Evolutionary conservation across 2,329 filamentous ascomycete species (phyloP), one percentile per base, ranked within the genome.

Genomic region (Shiraia bambusicola): DNA sequence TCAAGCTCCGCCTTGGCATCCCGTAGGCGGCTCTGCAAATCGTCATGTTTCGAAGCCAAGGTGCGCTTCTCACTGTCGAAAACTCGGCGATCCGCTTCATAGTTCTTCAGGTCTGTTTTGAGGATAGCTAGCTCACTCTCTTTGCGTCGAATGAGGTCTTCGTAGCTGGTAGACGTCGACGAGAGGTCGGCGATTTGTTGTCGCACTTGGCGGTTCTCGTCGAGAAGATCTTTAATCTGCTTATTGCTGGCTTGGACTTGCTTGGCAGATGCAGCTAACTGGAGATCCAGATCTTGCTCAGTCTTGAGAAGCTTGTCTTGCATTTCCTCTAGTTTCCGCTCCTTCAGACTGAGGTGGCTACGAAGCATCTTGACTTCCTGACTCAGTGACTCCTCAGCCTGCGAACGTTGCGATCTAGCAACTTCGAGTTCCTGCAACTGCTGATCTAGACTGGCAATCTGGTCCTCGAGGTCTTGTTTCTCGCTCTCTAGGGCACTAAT

Each of bases 291-390:
- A 51, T 96, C 91, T 60, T 96, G 88, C 55, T 96, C 91, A 4
- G 85, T 81, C 67, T 89, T 86, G 27, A 96, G 73, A 28, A 97
- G 72, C 60, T 90, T 93, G 25, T 77, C 76, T 66, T 98, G 92
- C 6, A 97, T 76, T 40, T 98, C 93, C 42, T 88, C 83, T 4
- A 89, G 75, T 66, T 97, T 98, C 42, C 88, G 83, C 40, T 96
- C 91, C 68, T 95, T 95, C 46, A 97, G 71, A 38, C 81, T 81
- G 10, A 98, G 74, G 55, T 97, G 92, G 55, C 91, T 97, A 56
- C 92, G 86, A 4, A 98, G 80, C 80, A 96, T 87, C 65, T 88
- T 88, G 55, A 96, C 81, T 58, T 98, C 90, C 49, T 90, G 87
- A 34, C 82, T 82, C 13, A 98, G 75, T 9, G 78, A 80, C 28